Evolutionary conservation across 1,139 yeast species (phyloP).

Genomic region (Saccharomyces hybrid): DNA sequence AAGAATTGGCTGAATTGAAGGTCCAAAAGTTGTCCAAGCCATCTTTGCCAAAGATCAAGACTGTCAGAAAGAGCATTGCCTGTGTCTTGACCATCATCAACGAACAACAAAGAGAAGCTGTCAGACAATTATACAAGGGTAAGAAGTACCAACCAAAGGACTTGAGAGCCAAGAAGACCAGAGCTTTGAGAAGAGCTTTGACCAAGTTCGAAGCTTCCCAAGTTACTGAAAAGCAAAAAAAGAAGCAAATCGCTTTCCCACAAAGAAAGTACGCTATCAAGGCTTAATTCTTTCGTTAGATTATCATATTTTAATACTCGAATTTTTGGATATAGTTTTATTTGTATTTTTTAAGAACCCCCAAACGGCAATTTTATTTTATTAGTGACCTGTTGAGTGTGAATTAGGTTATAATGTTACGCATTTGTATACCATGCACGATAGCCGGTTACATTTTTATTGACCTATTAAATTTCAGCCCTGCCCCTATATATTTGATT

Average conservation of each 20-base stretch:
- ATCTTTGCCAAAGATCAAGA: conserved; percentile 89
- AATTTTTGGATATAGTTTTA: neutral
- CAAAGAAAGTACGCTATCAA: conserved; percentile 97
- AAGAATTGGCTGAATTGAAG: conserved; percentile 69
- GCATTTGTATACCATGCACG: neutral
- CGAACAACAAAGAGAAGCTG: too few species aligned
- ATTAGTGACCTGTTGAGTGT: neutral
- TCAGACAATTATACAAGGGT: too few species aligned
- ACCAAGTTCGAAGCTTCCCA: too few species aligned
- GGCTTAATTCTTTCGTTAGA: conserved; percentile 51
- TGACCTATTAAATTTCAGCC: neutral
- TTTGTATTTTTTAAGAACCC: neutral
- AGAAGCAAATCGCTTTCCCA: conserved; percentile 75
- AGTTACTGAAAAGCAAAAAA: too few species aligned
- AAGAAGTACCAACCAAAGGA: too few species aligned
- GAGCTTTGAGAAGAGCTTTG: too few species aligned
- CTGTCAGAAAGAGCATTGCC: conserved; percentile 97
- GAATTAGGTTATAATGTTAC: neutral
- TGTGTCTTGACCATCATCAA: conserved; percentile 45
- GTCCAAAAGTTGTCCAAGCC: conserved; percentile 92
- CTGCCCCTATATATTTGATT: neutral
- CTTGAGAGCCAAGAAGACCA: too few species aligned
- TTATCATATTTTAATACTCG: neutral
- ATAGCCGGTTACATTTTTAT: neutral
- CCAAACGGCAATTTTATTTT: conserved; percentile 1